phyloP scores from a whole-genome alignment of 768 basidiomycete genomes.

The Lyophyllum atratum region DNA sequence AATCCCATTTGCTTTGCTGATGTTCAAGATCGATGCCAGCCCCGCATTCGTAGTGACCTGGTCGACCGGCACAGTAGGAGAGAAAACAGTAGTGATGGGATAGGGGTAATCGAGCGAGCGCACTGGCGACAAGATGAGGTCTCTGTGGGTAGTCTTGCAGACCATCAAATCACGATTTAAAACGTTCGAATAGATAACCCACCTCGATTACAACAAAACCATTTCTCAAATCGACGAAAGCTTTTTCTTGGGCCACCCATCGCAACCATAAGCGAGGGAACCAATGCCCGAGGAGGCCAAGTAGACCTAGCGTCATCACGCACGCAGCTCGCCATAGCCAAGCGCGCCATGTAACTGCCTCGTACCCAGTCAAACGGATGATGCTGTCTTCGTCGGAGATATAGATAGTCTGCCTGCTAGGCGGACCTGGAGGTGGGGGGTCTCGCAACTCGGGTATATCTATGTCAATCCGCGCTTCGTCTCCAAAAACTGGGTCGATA shows the following conservation, averaged over 20 bases:
- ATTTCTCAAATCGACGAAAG: slow-evolving; percentile 68
- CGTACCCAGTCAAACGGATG: slow-evolving; percentile 86
- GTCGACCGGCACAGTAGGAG: slow-evolving; percentile 32
- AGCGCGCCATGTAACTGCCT: slow-evolving; percentile 61
- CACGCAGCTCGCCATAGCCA: slow-evolving; percentile 74
- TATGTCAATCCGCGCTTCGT: slow-evolving; percentile 83
- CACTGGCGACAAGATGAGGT: slow-evolving; percentile 76
- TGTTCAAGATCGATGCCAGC: slow-evolving; percentile 14
- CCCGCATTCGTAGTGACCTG: slow-evolving; percentile 24
- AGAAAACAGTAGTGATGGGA: slow-evolving; percentile 79
- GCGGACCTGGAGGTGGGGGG: slow-evolving; percentile 79
- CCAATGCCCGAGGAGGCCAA: slow-evolving; percentile 90
- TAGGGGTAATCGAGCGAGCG: slow-evolving; percentile 73
- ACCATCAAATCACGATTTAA: slow-evolving; percentile 16
- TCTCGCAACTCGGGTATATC: slow-evolving; percentile 61
- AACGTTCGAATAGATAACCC: slow-evolving; percentile 24
- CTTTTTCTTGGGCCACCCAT: slow-evolving; percentile 81
- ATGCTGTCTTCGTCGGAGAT: slow-evolving; percentile 89
- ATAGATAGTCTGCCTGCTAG: slow-evolving; percentile 84
- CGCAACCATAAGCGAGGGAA: slow-evolving; percentile 89
- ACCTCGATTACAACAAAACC: slow-evolving; percentile 94
- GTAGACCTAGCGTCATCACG: slow-evolving; percentile 64
- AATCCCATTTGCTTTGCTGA: slow-evolving; percentile 32
- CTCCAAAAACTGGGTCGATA: slow-evolving; percentile 80
- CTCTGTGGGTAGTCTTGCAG: slow-evolving; percentile 79